These are phyloP conservation scores for Crithidia expoeki DNA, from an alignment of 208 protist genomes.

Conservation along the genomic window DNA sequence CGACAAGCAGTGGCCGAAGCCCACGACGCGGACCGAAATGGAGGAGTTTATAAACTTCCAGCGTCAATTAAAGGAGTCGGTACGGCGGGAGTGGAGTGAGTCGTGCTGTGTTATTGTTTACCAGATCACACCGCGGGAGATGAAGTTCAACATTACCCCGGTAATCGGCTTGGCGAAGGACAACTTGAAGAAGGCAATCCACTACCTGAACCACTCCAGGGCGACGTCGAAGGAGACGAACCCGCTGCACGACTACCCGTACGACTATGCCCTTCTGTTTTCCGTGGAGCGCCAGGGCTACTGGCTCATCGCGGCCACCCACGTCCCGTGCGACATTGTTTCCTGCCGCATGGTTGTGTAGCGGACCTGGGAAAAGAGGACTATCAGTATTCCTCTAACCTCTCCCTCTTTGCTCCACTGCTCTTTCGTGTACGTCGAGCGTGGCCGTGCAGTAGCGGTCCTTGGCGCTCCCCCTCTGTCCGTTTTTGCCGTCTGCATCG, in stretches of 20 bases:
- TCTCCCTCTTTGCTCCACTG: too few species aligned
- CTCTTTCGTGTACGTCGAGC: background rate
- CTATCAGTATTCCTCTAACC: background rate
- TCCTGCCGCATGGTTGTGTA: slow-evolving; percentile 71
- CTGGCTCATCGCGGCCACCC: slow-evolving; percentile 85
- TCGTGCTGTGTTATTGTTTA: slow-evolving; percentile 87
- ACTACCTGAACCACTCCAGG: slow-evolving; percentile 67
- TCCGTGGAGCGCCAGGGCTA: slow-evolving; percentile 85
- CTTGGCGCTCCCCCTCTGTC: background rate
- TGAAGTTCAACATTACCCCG: slow-evolving; percentile 87
- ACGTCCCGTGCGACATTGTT: slow-evolving; percentile 91
- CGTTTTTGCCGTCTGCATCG: background rate
- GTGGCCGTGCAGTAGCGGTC: background rate
- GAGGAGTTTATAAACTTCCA: slow-evolving; percentile 45
- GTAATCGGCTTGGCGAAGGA: slow-evolving; percentile 74
- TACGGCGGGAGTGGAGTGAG: slow-evolving; percentile 76
- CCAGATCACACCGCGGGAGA: slow-evolving; percentile 85
- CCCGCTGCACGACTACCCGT: slow-evolving; percentile 76
- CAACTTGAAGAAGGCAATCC: slow-evolving; percentile 76
- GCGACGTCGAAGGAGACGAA: slow-evolving; percentile 69
- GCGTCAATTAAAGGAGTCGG: slow-evolving; percentile 54
- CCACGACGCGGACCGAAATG: slow-evolving; percentile 36
- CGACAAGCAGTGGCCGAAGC: slow-evolving; percentile 29
- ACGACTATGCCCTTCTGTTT: slow-evolving; percentile 89
- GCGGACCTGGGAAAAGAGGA: background rate